These are phyloP conservation scores for Phytophthora pluvialis DNA, from an alignment of 352 stramenopile species.

Conservation along the genomic window DNA sequence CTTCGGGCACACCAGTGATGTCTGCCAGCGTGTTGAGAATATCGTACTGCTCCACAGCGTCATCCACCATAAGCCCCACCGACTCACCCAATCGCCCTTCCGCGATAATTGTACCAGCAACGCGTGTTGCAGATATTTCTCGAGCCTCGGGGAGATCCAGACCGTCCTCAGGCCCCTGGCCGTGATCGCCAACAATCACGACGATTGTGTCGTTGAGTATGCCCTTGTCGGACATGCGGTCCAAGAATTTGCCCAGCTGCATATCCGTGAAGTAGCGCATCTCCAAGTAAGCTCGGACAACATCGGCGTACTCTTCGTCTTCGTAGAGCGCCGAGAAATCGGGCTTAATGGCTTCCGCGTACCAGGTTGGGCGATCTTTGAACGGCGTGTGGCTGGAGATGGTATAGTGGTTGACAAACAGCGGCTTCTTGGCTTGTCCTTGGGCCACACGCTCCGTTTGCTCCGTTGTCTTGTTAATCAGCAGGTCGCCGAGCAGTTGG, in stretches of 20 bases:
- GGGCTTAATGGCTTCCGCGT: conserved; percentile 33
- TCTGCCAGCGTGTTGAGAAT: conserved; percentile 50
- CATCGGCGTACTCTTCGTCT: conserved; percentile 25
- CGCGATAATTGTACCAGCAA: conserved; percentile 42
- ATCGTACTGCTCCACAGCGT: conserved; percentile 47
- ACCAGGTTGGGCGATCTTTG: conserved; percentile 47
- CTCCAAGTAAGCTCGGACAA: conserved; percentile 48
- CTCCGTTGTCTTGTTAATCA: conserved; percentile 53
- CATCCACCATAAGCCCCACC: conserved; percentile 36
- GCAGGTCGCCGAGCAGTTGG: conserved; percentile 49
- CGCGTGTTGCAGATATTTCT: conserved; percentile 37
- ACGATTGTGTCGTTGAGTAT: conserved; percentile 64
- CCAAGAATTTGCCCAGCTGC: conserved; percentile 56
- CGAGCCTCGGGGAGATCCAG: conserved; percentile 35
- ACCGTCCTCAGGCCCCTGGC: conserved; percentile 48
- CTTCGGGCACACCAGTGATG: conserved; percentile 43
- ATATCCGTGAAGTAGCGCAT: conserved; percentile 61
- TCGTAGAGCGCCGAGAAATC: conserved; percentile 49
- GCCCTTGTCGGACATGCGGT: conserved; percentile 47
- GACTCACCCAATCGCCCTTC: conserved; percentile 39
- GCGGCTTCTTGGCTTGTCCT: conserved; percentile 41
- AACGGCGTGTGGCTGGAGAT: conserved; percentile 64
- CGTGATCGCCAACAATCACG: conserved; percentile 60
- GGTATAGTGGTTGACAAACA: conserved; percentile 65
- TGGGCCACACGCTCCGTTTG: conserved; percentile 32